Evolutionary conservation across 306 rosid genomes (phyloP).

Genomic region (Trifolium dubium): DNA sequence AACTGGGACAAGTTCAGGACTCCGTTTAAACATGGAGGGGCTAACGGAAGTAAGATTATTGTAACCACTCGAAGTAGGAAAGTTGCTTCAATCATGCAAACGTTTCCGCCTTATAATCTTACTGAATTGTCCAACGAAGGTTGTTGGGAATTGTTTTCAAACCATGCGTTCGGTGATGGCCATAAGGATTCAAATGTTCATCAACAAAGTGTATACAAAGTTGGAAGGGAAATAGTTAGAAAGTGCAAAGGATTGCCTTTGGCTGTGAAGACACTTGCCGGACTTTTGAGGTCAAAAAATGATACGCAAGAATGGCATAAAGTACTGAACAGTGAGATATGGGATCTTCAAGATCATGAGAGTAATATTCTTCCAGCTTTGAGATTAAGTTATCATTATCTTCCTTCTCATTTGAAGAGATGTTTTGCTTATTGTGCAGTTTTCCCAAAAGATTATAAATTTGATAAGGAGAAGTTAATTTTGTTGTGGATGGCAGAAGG

Average conservation of each 20-base stretch:
- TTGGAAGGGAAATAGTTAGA: slow-evolving; percentile 47
- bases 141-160: slow-evolving; percentile 48
- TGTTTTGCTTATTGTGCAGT: slow-evolving; percentile 56
- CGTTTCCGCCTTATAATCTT: slow-evolving; percentile 40
- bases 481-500: slow-evolving; percentile 60
- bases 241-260: slow-evolving; percentile 55
- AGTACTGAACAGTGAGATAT: slow-evolving; percentile 49
- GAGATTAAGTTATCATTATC: slow-evolving; percentile 51
- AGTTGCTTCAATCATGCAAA: slow-evolving; percentile 54
- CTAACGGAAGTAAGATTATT: slow-evolving; percentile 47
- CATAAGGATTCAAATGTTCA: slow-evolving; percentile 4
- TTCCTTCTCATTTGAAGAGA: slow-evolving; percentile 53
- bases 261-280: slow-evolving; percentile 52
- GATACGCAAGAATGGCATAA: slow-evolving; percentile 42
- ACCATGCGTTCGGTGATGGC: slow-evolving; percentile 44
- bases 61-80: slow-evolving; percentile 44
- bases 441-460: slow-evolving; percentile 49
- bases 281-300: slow-evolving; percentile 48
- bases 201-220: slow-evolving; percentile 33
- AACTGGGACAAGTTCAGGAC: slow-evolving; percentile 45
- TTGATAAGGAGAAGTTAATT: slow-evolving; percentile 43
- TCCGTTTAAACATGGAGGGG: slow-evolving; percentile 47
- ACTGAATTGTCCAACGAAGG: slow-evolving; percentile 40
- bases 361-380: slow-evolving; percentile 52
- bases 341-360: slow-evolving; percentile 48